Evolutionary conservation across 768 basidiomycete species (phyloP), one percentile per base, ranked within the genome.

Genomic region (Hortiboletus campestris): DNA sequence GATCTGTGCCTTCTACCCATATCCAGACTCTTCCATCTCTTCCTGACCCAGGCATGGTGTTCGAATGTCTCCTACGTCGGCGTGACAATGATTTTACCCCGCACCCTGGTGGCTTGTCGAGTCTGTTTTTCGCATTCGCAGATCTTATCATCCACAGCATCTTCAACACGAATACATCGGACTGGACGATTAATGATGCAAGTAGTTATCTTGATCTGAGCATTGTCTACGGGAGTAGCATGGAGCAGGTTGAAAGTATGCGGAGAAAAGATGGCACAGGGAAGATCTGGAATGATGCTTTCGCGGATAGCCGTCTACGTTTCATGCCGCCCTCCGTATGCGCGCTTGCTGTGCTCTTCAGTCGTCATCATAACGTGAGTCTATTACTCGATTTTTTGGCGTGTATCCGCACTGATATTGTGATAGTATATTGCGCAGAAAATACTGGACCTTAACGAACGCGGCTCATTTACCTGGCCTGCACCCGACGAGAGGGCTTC

Each of bases 131-230:
- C 61, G 86, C 89, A 0, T 89, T 92, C 63, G 89, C 89, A 13
- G 80, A 89, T 62, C 71, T 91, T 53, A 75, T 91, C 55, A 89
- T 88, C 61, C 89, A 92, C 69, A 78, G 74, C 51, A 78, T 86
- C 59, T 93, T 93, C 75, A 74, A 86, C 59, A 84, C 83, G 11
- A 70, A 79, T 56, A 72, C 64, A 34, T 43, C 19, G 4, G 76
- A 85, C 65, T 75, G 72, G 67, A 76, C 75, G 1, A 77, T 82
- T 53, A 93, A 93, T 63, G 71, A 81, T 41, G 72, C 84, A 0
- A 85, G 84, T 66, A 85, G 84, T 62, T 93, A 93, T 70, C 76
- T 93, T 16, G 91, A 93, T 65, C 67, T 93, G 40, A 85, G 84
- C 62, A 78, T 88, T 8, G 67, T 93, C 9, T 93, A 93, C 59